phyloP scores from a whole-genome alignment of 176 grass and related monocot species.

The Carex myosuroides region DNA sequence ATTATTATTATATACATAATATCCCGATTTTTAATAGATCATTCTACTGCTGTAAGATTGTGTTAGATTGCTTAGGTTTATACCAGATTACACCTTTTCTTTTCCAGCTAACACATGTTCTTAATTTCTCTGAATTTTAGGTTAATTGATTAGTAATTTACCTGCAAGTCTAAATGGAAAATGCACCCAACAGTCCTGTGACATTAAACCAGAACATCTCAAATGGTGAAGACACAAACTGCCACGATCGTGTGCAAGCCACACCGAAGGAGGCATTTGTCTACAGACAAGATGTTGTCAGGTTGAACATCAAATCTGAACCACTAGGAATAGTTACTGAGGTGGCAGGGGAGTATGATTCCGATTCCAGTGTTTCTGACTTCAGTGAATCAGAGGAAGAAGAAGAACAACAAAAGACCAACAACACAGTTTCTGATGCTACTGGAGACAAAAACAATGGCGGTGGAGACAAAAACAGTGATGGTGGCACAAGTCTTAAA shows the following conservation, averaged over 20 bases:
- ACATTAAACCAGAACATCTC: neutral
- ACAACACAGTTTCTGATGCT: neutral
- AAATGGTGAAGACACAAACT: neutral
- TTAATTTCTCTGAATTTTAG: neutral
- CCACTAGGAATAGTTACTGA: constrained; percentile 66
- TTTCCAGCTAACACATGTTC: neutral
- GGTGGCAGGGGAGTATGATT: constrained; percentile 82
- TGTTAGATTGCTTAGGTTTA: neutral
- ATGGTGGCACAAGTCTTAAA: constrained; percentile 30
- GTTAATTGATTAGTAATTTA: neutral
- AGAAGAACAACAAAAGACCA: constrained; percentile 13
- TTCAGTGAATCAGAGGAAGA: constrained; percentile 45
- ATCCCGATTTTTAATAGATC: neutral
- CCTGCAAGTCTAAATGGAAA: constrained; percentile 3
- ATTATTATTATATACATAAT: neutral
- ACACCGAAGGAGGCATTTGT: constrained; percentile 33
- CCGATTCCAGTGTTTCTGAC: constrained; percentile 67
- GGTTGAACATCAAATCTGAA: constrained; percentile 39
- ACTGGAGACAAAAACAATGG: neutral
- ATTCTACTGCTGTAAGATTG: neutral
- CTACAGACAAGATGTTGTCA: constrained; percentile 80
- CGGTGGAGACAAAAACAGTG: constrained; percentile 34
- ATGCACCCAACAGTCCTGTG: neutral
- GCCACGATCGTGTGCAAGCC: neutral
- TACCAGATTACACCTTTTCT: neutral